Evolutionary conservation across 345 rosid species (phyloP), one percentile per base, ranked within the genome.

Genomic region (Cardamine occulta): DNA sequence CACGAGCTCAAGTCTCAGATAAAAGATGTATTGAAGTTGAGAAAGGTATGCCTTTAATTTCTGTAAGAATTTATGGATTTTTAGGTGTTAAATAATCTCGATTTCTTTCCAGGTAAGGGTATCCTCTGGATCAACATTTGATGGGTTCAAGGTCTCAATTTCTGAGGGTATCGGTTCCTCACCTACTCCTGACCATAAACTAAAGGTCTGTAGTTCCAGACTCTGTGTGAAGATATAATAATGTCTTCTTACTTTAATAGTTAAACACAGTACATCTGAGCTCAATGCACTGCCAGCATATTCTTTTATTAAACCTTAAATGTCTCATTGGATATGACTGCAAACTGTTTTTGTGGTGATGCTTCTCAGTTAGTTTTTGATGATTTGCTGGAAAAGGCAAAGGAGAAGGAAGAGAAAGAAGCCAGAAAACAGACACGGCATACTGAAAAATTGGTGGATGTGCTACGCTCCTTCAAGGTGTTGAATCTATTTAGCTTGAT

Each of bases 381-480:
- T 58, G 97, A 92, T 66, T 79, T 95, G 81, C 84, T 91, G 80
- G 95, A 85, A 80, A 95, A 88, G 80, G 90, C 80, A 32, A 87
- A 70, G 82, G 97, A 88, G 77, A 95, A 90, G 80, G 97, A 90
- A 82, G 97, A 89, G 85, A 94, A 90, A 78, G 97, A 90, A 67
- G 93, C 90, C 53, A 89, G 87, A 82, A 95, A 84, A 76, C 89
- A 81, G 68, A 89, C 82, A 72, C 93, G 92, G 62, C 86, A 88
- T 64, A 84, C 81, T 63, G 80, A 75, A 53, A 72, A 75, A 19
- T 60, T 80, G 40, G 7, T 72, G 55, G 70, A 62, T 66, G 48
- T 76, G 48, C 71, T 80, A 54, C 71, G 71, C 23, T 76, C 71
- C 40, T 66, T 66, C 19, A 80, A 80, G 83, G 83, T 80, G 28